phyloP scores from a whole-genome alignment of 2,329 filamentous ascomycete genomes.

The Claviceps africana region DNA sequence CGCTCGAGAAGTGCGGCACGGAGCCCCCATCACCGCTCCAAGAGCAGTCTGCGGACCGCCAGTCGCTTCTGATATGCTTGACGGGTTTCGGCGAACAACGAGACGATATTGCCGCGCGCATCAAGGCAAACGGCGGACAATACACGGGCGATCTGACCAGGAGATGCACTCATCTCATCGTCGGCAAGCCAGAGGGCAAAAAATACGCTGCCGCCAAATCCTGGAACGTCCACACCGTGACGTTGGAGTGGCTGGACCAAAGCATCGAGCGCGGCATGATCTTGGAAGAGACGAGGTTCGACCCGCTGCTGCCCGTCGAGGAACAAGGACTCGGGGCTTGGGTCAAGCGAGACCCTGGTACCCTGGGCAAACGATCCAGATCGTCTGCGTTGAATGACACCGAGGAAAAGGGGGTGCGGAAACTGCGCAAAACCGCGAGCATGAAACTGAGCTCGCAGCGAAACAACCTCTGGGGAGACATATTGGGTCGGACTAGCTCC shows the following conservation, averaged over 20 bases:
- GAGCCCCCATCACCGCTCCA: slow-evolving; percentile 16
- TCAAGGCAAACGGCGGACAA: slow-evolving; percentile 58
- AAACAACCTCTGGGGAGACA: slow-evolving; percentile 80
- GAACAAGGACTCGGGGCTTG: slow-evolving; percentile 69
- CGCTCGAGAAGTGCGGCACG: slow-evolving; percentile 42
- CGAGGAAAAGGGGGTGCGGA: slow-evolving; percentile 51
- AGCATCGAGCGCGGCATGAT: slow-evolving; percentile 79
- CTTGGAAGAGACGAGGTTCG: slow-evolving; percentile 72
- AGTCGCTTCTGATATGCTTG: slow-evolving; percentile 36
- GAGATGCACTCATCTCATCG: slow-evolving; percentile 76
- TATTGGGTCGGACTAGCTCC: slow-evolving; percentile 41
- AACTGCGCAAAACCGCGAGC: slow-evolving; percentile 77
- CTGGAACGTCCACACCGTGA: slow-evolving; percentile 71
- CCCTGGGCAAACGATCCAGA: slow-evolving; percentile 45
- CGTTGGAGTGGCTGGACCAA: slow-evolving; percentile 72
- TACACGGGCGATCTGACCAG: slow-evolving; percentile 83
- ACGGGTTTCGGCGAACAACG: slow-evolving; percentile 51
- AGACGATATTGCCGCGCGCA: slow-evolving; percentile 52
- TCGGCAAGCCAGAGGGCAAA: slow-evolving; percentile 62
- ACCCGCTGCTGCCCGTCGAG: slow-evolving; percentile 54
- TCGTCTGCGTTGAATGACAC: slow-evolving; percentile 28
- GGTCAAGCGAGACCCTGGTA: slow-evolving; percentile 34
- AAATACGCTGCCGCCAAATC: slow-evolving; percentile 80
- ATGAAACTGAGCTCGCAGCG: slow-evolving; percentile 68
- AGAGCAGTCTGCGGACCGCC: slow-evolving; percentile 16